phyloP scores from a whole-genome alignment of 768 basidiomycete species.

The Lactifluus echinatus region DNA sequence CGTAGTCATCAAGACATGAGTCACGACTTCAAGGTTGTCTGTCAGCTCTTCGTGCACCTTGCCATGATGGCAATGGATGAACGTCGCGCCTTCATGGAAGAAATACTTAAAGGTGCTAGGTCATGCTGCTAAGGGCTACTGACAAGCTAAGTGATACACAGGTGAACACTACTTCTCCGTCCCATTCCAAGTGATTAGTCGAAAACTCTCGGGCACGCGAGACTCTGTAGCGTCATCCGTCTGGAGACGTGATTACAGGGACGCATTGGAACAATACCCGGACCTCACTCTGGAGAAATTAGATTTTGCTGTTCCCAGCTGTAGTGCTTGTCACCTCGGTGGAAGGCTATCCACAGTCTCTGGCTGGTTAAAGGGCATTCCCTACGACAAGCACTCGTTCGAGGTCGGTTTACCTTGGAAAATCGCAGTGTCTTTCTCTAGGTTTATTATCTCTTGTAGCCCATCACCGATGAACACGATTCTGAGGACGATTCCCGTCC shows the following conservation, averaged over 20 bases:
- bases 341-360: constrained; percentile 55
- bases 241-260: constrained; percentile 68
- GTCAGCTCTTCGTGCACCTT: constrained; percentile 80
- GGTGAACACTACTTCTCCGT: constrained; percentile 67
- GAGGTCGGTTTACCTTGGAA: constrained; percentile 33
- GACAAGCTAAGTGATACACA: constrained; percentile 20
- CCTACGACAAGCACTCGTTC: constrained; percentile 68
- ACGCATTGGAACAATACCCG: constrained; percentile 57
- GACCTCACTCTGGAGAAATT: constrained; percentile 45
- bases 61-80: constrained; percentile 49
- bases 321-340: constrained; percentile 79
- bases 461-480: constrained; percentile 14
- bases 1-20: constrained; percentile 63
- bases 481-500: constrained; percentile 21
- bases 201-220: constrained; percentile 59
- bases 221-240: constrained; percentile 79
- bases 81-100: constrained; percentile 47
- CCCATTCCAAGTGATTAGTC: constrained; percentile 55
- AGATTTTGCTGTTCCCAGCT: constrained; percentile 50
- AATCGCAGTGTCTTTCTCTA: neutral
- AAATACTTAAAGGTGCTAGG: constrained; percentile 41
- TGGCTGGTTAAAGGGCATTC: constrained; percentile 53
- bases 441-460: neutral
- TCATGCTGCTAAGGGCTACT: neutral
- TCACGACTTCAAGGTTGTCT: constrained; percentile 80